These are phyloP conservation scores for Drechslera avenae DNA, from an alignment of 2,329 filamentous ascomycete species.

Conservation along the genomic window DNA sequence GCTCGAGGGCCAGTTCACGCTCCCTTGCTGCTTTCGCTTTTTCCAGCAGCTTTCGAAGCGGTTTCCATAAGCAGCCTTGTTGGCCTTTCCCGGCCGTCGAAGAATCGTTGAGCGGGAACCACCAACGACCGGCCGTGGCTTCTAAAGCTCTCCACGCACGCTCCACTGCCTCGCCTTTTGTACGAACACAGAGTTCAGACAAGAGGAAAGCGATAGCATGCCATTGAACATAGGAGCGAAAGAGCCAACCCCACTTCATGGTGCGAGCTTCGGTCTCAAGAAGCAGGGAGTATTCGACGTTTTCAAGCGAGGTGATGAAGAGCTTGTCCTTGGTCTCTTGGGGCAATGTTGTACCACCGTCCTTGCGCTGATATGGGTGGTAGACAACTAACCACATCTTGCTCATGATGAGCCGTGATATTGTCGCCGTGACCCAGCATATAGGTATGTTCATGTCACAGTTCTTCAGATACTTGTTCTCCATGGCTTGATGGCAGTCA, in stretches of 20 bases:
- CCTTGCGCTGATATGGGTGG: slow-evolving; percentile 70
- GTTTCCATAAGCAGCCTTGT: slow-evolving; percentile 66
- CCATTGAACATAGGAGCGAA: slow-evolving; percentile 69
- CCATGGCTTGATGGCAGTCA: slow-evolving; percentile 53
- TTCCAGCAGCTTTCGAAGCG: slow-evolving; percentile 64
- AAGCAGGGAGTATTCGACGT: slow-evolving; percentile 72
- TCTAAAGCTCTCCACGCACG: slow-evolving; percentile 65
- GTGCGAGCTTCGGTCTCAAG: slow-evolving; percentile 67
- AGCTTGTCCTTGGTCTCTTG: slow-evolving; percentile 70
- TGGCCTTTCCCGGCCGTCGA: slow-evolving; percentile 34
- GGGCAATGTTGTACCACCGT: slow-evolving; percentile 60
- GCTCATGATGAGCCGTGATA: slow-evolving; percentile 72
- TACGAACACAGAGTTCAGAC: slow-evolving; percentile 63
- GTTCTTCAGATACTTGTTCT: slow-evolving; percentile 56
- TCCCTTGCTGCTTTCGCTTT: slow-evolving; percentile 62
- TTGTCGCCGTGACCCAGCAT: slow-evolving; percentile 71
- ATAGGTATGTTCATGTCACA: slow-evolving; percentile 63
- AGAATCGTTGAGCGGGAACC: slow-evolving; percentile 41
- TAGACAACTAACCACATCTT: slow-evolving; percentile 81
- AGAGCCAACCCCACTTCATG: slow-evolving; percentile 69
- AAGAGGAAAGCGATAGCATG: slow-evolving; percentile 67
- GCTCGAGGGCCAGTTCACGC: slow-evolving; percentile 54
- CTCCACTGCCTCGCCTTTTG: slow-evolving; percentile 62
- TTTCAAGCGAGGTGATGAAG: slow-evolving; percentile 73
- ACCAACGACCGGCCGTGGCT: slow-evolving; percentile 51